Base-by-base conservation (phyloP, 176 grass and related monocot species). In the Rhynchospora pubera region DNA sequence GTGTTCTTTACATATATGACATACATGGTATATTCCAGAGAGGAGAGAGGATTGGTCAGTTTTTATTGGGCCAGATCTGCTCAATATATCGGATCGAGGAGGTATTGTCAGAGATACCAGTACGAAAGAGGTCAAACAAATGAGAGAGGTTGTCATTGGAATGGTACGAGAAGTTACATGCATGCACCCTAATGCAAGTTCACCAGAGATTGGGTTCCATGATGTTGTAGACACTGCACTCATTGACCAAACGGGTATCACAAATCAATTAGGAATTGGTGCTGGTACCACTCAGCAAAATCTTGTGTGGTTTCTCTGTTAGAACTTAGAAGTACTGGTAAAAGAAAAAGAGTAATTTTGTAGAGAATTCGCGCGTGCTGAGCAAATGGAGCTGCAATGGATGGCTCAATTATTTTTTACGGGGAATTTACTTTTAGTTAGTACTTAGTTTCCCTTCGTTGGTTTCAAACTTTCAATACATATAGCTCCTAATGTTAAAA, bases 1-100 rank as follows among this genome's bases (percentile, higher is more conserved):
- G 89, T 94, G 3, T 91, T 94, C 72, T 91, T 94, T 76, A 83
- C 90, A 84, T 87, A 91, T 19, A 21, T 81, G 6, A 82, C 83
- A 91, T 78, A 77, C 85, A 6, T 91, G 89, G 92, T 89, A 79
- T 19, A 94, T 73, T 34, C 82, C 87, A 14, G 64, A 47, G 39
- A 78, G 14, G 7, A 60, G 44, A 7, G 87, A 88, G 42, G 77
- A 81, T 5, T 88, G 87, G 87, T 88, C 87, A 7, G 76, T 88
- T n/a, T 50, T 85, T 5, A 69, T 88, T 0, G 13, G 63, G 10
- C 65, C 77, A 52, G 87, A 88, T 23, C 74, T 57, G 28, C 74
- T 76, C 57, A 57, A 52, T n/a, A n/a, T n/a, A n/a, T 4, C 63
- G 65, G 44, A 84, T 81, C 8, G 77, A 85, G 82, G 63, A 84